Percentiles rank a stretch among this genome's conserved stretches.
Conservation (phyloP, 495 filamentous ascomycete species). For the Pyrenula massariospora region DNA sequence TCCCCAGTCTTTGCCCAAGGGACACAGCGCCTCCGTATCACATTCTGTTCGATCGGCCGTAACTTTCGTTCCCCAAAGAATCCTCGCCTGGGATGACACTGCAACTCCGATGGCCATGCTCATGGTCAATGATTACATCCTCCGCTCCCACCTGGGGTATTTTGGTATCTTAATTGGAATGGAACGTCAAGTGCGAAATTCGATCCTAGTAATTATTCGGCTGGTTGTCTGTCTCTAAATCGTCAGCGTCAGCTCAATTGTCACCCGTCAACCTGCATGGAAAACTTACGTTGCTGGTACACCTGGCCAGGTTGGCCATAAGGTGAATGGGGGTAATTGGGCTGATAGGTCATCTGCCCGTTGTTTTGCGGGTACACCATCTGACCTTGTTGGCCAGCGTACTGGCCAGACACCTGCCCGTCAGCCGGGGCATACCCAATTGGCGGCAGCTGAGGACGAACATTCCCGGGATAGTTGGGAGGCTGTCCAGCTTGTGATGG, state of each 20-base stretch:
- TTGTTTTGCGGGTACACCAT: constrained; percentile 47
- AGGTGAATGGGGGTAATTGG: constrained; percentile 63
- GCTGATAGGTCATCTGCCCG: constrained; percentile 58
- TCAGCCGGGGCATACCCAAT: constrained; percentile 70
- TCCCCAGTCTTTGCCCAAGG: neutral
- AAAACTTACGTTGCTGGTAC: constrained; percentile 60
- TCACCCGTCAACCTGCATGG: neutral
- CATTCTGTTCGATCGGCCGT: neutral
- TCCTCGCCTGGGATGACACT: neutral
- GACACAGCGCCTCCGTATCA: neutral
- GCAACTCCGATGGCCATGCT: neutral
- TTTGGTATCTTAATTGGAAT: neutral
- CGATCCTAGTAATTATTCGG: neutral
- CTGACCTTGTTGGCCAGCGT: constrained; percentile 41
- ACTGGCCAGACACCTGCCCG: constrained; percentile 50
- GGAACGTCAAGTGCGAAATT: neutral
- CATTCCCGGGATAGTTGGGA: constrained; percentile 42
- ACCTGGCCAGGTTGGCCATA: constrained; percentile 62
- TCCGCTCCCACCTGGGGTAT: neutral
- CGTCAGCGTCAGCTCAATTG: constrained; percentile 3
- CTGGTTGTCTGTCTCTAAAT: constrained; percentile 5
- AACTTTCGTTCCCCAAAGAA: neutral
- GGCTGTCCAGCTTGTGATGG: constrained; percentile 44
- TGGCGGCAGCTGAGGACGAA: constrained; percentile 67
- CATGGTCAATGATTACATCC: neutral